Conservation (phyloP, 1,284 basidiomycete species). For the Tetrapyrgos nigripes region DNA sequence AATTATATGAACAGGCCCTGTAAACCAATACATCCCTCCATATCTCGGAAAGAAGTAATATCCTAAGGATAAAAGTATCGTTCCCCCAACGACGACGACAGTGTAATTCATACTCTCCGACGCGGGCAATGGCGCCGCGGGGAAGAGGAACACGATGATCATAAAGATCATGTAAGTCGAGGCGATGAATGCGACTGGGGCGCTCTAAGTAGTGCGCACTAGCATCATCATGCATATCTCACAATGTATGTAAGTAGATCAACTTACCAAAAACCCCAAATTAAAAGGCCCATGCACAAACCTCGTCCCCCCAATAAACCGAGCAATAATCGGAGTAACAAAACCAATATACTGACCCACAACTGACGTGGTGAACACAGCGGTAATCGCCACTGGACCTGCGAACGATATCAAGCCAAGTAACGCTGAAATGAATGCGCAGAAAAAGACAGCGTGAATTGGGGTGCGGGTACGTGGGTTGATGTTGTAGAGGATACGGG, state of each 20-base stretch:
- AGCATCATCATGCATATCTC: not conserved
- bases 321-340: conserved; percentile 12
- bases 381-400: conserved; percentile 12
- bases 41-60: conserved; percentile 24
- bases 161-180: conserved; percentile 29
- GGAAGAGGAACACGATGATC: conserved; percentile 31
- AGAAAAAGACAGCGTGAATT: conserved; percentile 12
- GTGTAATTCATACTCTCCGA: conserved; percentile 27
- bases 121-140: conserved; percentile 17
- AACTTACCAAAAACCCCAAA: conserved; percentile 21
- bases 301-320: conserved; percentile 10
- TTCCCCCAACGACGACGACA: conserved; percentile 11
- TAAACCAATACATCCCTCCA: conserved; percentile 24
- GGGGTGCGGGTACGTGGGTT: conserved; percentile 10
- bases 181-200: conserved; percentile 24
- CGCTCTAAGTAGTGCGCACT: conserved; percentile 17
- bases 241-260: not conserved
- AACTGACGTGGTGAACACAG: conserved; percentile 16
- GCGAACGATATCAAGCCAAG: conserved; percentile 16
- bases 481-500: conserved; percentile 10
- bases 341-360: conserved; percentile 18
- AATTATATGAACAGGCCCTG: conserved; percentile 23
- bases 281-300: conserved; percentile 25
- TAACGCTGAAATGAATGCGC: conserved; percentile 3
- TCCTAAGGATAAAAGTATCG: conserved; percentile 2